These are phyloP conservation scores for Calamus simplicifolius DNA, from an alignment of 176 grass and related monocot species.

Conservation along the genomic window DNA sequence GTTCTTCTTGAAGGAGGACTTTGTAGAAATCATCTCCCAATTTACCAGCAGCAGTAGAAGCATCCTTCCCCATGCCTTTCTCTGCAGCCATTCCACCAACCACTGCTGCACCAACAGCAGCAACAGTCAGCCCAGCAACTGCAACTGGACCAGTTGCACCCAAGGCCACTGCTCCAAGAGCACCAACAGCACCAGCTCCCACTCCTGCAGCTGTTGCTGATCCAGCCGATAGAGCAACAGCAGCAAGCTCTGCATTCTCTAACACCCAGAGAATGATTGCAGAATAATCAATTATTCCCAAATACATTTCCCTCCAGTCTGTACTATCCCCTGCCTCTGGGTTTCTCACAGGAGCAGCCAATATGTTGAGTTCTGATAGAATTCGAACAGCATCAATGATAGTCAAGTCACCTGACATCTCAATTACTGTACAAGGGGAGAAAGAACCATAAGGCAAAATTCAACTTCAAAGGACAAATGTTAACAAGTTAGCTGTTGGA, in stretches of 20 bases:
- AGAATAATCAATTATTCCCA: slow-evolving; percentile 76
- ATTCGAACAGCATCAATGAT: slow-evolving; percentile 60
- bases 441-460: too few species aligned
- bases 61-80: slow-evolving; percentile 52
- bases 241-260: slow-evolving; percentile 61
- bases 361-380: slow-evolving; percentile 70
- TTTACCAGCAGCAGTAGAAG: slow-evolving; percentile 34
- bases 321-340: slow-evolving; percentile 25
- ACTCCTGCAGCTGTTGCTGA: slow-evolving; percentile 43
- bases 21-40: slow-evolving; percentile 64
- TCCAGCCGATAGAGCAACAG: slow-evolving; percentile 42
- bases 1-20: slow-evolving; percentile 62
- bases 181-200: slow-evolving; percentile 42
- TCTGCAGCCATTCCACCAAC: slow-evolving; percentile 44
- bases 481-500: too few species aligned
- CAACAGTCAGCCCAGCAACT: slow-evolving; percentile 45
- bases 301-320: slow-evolving; percentile 61
- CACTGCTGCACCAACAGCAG: slow-evolving; percentile 49
- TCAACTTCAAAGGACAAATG: too few species aligned
- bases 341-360: slow-evolving; percentile 67
- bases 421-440: slow-evolving; percentile 42
- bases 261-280: slow-evolving; percentile 77
- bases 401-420: slow-evolving; percentile 65
- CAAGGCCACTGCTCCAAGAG: slow-evolving; percentile 28
- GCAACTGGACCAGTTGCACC: slow-evolving; percentile 43